These are phyloP conservation scores for Didymella pinodella DNA, from an alignment of 2,329 filamentous ascomycete genomes.

Conservation along the genomic window DNA sequence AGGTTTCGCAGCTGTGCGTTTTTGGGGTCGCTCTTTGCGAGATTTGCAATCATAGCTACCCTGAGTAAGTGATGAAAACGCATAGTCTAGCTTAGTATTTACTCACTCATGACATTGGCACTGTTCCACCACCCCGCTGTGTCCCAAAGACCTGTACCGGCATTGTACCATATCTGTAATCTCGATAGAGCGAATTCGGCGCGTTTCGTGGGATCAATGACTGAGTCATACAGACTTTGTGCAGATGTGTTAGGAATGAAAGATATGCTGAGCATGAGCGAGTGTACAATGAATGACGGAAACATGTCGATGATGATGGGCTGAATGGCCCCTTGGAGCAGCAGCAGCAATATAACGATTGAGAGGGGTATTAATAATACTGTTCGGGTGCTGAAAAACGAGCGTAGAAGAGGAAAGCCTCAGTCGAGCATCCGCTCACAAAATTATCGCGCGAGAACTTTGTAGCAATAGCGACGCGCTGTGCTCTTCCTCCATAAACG, in stretches of 20 bases:
- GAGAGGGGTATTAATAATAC: not conserved
- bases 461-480: slow-evolving; percentile 14
- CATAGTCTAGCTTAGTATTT: not conserved
- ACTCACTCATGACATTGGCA: slow-evolving; percentile 66
- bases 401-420: slow-evolving; percentile 6
- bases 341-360: not conserved
- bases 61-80: not conserved
- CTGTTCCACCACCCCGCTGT: slow-evolving; percentile 77
- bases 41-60: slow-evolving; percentile 62
- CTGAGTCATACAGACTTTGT: slow-evolving; percentile 25
- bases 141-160: slow-evolving; percentile 68
- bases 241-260: slow-evolving; percentile 33
- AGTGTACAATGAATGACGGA: slow-evolving; percentile 21
- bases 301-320: slow-evolving; percentile 26
- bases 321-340: not conserved
- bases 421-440: not conserved
- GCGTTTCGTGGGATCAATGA: slow-evolving; percentile 34
- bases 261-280: slow-evolving; percentile 23
- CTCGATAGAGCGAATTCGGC: slow-evolving; percentile 50
- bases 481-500: slow-evolving; percentile 16
- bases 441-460: slow-evolving; percentile 11
- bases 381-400: not conserved
- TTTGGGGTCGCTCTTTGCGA: slow-evolving; percentile 47
- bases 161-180: slow-evolving; percentile 70
- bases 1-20: slow-evolving; percentile 47